These are phyloP conservation scores for Cystoderma amianthinum DNA, from an alignment of 768 basidiomycete species.

Conservation along the genomic window DNA sequence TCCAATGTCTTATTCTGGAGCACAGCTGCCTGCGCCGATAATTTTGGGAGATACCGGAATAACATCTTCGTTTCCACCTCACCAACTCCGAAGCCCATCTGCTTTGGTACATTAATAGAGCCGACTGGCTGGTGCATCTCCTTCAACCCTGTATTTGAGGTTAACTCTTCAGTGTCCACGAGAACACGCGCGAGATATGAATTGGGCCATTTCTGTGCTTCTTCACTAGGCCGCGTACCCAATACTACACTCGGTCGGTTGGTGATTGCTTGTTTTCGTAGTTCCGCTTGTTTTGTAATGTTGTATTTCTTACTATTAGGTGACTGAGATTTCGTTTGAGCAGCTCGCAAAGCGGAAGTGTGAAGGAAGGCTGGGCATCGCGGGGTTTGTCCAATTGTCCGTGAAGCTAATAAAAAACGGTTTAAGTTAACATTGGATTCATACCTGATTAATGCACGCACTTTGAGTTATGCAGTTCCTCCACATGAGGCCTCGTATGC, in stretches of 20 bases:
- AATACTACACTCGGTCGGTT: constrained; percentile 63
- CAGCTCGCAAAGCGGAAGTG: constrained; percentile 15
- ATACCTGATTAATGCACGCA: neutral
- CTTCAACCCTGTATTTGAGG: constrained; percentile 13
- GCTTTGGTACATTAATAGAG: constrained; percentile 38
- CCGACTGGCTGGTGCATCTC: constrained; percentile 24
- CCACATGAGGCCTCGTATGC: no score
- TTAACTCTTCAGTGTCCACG: constrained; percentile 46
- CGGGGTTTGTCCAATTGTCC: constrained; percentile 9
- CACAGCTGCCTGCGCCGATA: constrained; percentile 29
- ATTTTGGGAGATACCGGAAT: constrained; percentile 58
- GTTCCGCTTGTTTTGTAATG: constrained; percentile 37
- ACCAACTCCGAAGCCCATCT: constrained; percentile 63
- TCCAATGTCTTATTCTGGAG: constrained; percentile 2
- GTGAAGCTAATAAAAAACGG: neutral
- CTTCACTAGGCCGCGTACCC: constrained; percentile 61
- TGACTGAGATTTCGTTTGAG: constrained; percentile 9
- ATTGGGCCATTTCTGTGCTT: constrained; percentile 52
- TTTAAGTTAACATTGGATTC: no score
- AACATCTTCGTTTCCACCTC: constrained; percentile 51
- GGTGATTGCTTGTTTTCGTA: constrained; percentile 24
- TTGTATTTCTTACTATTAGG: constrained; percentile 10
- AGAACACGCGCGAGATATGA: constrained; percentile 62
- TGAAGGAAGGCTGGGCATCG: constrained; percentile 13
- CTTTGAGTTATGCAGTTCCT: neutral